Evolutionary conservation across 345 rosid genomes (phyloP).

Genomic region (Raphanus raphanistrum): DNA sequence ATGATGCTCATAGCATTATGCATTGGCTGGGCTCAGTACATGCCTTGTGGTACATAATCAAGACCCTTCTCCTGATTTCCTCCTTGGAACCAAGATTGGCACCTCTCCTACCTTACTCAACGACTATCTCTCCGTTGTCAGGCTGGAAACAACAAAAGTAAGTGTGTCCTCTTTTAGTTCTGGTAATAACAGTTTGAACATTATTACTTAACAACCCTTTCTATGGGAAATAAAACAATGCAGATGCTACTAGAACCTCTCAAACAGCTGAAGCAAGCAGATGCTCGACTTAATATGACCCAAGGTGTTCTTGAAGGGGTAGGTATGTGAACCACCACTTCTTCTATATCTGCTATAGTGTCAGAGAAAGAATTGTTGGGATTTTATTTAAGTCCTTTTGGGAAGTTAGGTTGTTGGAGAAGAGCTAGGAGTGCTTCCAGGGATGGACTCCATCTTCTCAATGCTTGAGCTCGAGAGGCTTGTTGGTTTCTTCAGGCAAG

Average conservation of each 20-base stretch:
- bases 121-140: slow-evolving; percentile 64
- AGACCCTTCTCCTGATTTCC: slow-evolving; percentile 74
- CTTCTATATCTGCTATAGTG: not conserved
- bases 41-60: slow-evolving; percentile 81
- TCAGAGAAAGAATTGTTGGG: not conserved
- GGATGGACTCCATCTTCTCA: slow-evolving; percentile 83
- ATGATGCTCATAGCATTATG: slow-evolving; percentile 57
- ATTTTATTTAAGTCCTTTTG: not conserved
- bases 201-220: slow-evolving; percentile 16
- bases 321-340: slow-evolving; percentile 52
- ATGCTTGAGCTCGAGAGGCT: slow-evolving; percentile 57
- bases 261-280: slow-evolving; percentile 69
- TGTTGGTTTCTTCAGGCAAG: slow-evolving; percentile 54
- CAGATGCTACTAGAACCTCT: slow-evolving; percentile 94
- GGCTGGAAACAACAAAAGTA: slow-evolving; percentile 70
- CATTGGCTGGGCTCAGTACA: slow-evolving; percentile 67
- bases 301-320: slow-evolving; percentile 96
- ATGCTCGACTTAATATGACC: slow-evolving; percentile 68
- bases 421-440: slow-evolving; percentile 97
- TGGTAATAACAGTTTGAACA: too few relatives aligned
- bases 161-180: slow-evolving; percentile 40
- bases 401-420: slow-evolving; percentile 83
- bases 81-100: slow-evolving; percentile 72
- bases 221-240: slow-evolving; percentile 20
- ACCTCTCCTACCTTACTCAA: slow-evolving; percentile 56